Evolutionary conservation across 805 yeast genomes (phyloP).

Genomic region (Henningerozyma blattae): DNA sequence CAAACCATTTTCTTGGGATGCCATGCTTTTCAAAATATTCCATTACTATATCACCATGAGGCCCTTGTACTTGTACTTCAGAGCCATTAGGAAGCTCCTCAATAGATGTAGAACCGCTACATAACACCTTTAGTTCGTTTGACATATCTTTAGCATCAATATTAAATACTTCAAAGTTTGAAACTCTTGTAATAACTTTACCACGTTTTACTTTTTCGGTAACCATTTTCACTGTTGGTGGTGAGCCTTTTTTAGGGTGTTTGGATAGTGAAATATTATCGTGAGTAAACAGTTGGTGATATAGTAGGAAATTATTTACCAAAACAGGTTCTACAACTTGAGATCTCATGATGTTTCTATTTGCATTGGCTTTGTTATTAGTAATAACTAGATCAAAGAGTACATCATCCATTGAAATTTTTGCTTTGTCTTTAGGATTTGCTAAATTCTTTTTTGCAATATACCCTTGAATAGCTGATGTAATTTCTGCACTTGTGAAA

Average conservation of each 20-base stretch:
- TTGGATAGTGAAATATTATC: constrained; percentile 30
- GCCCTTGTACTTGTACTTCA: constrained; percentile 85
- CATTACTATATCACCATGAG: constrained; percentile 56
- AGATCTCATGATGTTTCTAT: constrained; percentile 30
- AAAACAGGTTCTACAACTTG: constrained; percentile 33
- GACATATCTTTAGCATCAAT: constrained; percentile 57
- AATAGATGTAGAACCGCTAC: constrained; percentile 82
- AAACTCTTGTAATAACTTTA: constrained; percentile 62
- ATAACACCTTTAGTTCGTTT: constrained; percentile 56
- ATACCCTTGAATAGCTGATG: constrained; percentile 41
- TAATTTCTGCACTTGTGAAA: constrained; percentile 46
- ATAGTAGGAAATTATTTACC: constrained; percentile 34
- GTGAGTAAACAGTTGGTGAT: constrained; percentile 33
- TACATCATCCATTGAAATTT: constrained; percentile 42
- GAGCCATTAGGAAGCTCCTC: constrained; percentile 44
- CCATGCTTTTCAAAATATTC: constrained; percentile 52
- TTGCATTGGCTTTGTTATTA: constrained; percentile 20
- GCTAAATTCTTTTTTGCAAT: constrained; percentile 41
- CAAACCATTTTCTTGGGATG: constrained; percentile 53
- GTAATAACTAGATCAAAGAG: constrained; percentile 30
- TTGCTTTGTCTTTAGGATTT: constrained; percentile 38
- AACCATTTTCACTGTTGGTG: constrained; percentile 53
- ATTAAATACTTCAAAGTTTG: constrained; percentile 55
- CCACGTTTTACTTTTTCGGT: constrained; percentile 75
- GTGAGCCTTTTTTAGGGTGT: constrained; percentile 45